Evolutionary conservation across 1,139 yeast species (phyloP), one percentile per base, ranked within the genome.

Genomic region (Arxiozyma telluris): DNA sequence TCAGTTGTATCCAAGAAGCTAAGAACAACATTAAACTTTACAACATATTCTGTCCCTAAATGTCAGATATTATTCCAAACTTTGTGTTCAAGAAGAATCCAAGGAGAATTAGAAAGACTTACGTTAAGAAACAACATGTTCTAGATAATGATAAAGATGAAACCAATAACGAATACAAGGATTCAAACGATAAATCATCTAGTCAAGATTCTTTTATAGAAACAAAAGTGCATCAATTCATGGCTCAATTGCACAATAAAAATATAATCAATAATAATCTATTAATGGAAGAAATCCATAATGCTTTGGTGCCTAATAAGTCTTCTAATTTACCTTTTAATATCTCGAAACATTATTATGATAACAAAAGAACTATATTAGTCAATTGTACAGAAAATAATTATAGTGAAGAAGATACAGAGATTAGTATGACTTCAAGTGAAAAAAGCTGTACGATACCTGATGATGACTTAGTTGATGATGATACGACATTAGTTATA

Each of bases 361-460:
- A 71, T 0, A 51, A 49, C 0, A 63, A 57, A n/a, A 60, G 71
- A 57, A 64, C 67, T 9, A 61, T 61, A 18, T 54, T 63, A 20
- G 25, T 49, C 1, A 4, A 20, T 7, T 39, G 34, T 7, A 20
- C 44, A 6, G 44, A 34, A 2, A 20, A 20, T 2, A 42, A 52
- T 2, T 52, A 50, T 1, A 50, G 49, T n/a, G 50, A 52, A 17
- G 46, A 21, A 12, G 47, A 44, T 25, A 21, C 12, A 15, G 17
- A 44, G 17, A 12, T 12, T 17, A 23, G n/a, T 23, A 17, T 4
- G n/a, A 5, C 30, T 44, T 21, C 25, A 42, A 23, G 11, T 21
- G 27, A 34, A 34, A 34, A 34, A 6, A 34, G 12, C 39, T 11
- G 12, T 34, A 12, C 12, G 8, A 15, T 34, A 34, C 17, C 17